Evolutionary conservation across 305 asterid species (phyloP), one percentile per base, ranked within the genome.

Genomic region (Rubia balearica): DNA sequence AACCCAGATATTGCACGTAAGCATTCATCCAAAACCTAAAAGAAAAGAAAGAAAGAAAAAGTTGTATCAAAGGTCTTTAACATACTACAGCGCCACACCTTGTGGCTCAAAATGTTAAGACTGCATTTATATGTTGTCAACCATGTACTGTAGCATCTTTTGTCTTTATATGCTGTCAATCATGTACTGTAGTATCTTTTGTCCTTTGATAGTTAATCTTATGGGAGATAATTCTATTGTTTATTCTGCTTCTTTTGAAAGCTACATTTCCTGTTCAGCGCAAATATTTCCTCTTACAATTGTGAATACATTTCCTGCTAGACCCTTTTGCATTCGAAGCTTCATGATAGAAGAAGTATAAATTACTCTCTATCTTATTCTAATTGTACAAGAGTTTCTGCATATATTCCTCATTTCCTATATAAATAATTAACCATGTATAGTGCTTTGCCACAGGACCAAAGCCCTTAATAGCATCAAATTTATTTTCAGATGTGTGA

Each of bases 1-100:
- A 93, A 93, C 74, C 92, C 95, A 76, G 97, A 89, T 60, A 89
- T 83, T 61, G 97, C 98, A 78, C 97, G 98, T 78, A 93, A 96
- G 77, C 90, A 85, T 83, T 90, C 96, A 86, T 93, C 98, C 82
- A 93, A 77, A 78, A 91, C 87, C 98, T 93, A 90, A 68, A 36
- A 80, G 69, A 80, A 68, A 53, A 17, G 59, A 53, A 53, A 17
- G 22, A 51, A 48, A 14, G 19, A 49, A 49, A 71, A 46, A 64
- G 53, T 70, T 64, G 71, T 64, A 65, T 67, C 72, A 81, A 53
- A 65, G n/a, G 16, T 46, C 42, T 9, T 22, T 7, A 21, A 57
- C 27, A 22, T 7, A 24, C 68, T 49, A 41, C 64, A 21, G n/a
- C 36, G 38, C 38, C 17, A 10, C 59, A 55, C 10, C 21, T 30